Conservation (phyloP, 1,284 basidiomycete species). For the Heterobasidion annosum region DNA sequence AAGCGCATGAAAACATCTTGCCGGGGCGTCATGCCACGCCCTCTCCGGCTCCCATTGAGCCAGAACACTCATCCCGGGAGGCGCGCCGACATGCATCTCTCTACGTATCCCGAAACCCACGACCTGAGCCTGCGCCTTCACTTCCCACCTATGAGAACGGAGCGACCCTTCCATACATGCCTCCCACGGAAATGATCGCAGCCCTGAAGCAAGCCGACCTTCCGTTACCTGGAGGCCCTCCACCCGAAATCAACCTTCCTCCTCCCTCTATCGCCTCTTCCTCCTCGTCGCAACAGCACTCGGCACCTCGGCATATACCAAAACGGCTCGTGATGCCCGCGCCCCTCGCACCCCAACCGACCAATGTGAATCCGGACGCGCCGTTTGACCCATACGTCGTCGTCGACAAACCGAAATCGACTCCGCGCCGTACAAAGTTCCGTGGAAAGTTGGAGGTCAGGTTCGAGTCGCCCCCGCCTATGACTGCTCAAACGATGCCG, state of each 20-base stretch:
- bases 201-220: constrained; percentile 1
- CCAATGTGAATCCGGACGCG: constrained; percentile 3
- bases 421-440: not conserved
- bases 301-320: constrained; percentile 38
- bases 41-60: not conserved
- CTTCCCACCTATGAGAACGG: not conserved
- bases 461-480: not conserved
- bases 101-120: not conserved
- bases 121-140: not conserved
- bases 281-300: constrained; percentile 13
- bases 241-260: constrained; percentile 18
- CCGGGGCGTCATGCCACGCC: not conserved
- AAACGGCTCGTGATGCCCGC: constrained; percentile 61
- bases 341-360: constrained; percentile 28
- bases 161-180: constrained; percentile 7
- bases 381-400: not conserved
- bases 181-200: constrained; percentile 9
- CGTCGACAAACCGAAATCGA: not conserved
- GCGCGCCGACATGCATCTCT: not conserved
- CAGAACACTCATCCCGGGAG: not conserved
- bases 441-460: not conserved
- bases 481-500: not conserved
- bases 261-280: constrained; percentile 12
- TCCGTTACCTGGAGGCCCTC: not conserved
- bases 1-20: not conserved